A percentile compares a stretch with the other conserved stretches of the same genome.
Conservation (phyloP, 225 moss, liverwort and hornwort genomes). For the Sphagnum tenellum region DNA sequence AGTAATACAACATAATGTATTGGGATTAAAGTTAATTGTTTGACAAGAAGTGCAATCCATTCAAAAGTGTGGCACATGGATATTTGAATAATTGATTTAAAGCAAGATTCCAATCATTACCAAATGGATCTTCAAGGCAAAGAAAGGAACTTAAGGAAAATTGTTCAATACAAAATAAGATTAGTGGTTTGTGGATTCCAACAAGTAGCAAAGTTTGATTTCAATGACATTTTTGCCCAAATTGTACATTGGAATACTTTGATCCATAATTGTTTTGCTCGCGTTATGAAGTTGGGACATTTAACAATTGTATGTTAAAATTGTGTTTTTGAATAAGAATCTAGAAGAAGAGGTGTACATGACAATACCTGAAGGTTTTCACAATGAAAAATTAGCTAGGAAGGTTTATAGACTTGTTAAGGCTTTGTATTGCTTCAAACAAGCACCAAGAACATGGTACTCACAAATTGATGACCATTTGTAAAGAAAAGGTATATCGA, state of each 20-base stretch:
- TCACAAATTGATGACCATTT: neutral
- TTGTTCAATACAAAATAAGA: neutral
- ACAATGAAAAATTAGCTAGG: neutral
- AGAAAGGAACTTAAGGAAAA: neutral
- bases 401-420: conserved; percentile 2
- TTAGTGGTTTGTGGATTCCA: conserved; percentile 4
- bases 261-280: neutral
- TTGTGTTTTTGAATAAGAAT: conserved; percentile 3
- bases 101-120: neutral
- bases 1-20: no score
- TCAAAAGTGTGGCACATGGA: conserved; percentile 4
- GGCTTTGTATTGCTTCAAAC: conserved; percentile 1
- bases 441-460: conserved; percentile 7
- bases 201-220: conserved; percentile 1
- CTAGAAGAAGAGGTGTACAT: conserved; percentile 7
- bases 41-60: neutral
- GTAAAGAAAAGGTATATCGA: neutral
- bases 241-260: conserved; percentile 2
- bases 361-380: conserved; percentile 1
- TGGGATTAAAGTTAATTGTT: conserved; percentile 4
- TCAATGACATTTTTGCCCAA: neutral
- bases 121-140: conserved; percentile 8
- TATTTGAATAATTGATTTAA: neutral
- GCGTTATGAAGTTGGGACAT: neutral
- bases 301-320: neutral